These are phyloP conservation scores for Diaporthe batatas DNA, from an alignment of 2,329 filamentous ascomycete species.

Conservation along the genomic window DNA sequence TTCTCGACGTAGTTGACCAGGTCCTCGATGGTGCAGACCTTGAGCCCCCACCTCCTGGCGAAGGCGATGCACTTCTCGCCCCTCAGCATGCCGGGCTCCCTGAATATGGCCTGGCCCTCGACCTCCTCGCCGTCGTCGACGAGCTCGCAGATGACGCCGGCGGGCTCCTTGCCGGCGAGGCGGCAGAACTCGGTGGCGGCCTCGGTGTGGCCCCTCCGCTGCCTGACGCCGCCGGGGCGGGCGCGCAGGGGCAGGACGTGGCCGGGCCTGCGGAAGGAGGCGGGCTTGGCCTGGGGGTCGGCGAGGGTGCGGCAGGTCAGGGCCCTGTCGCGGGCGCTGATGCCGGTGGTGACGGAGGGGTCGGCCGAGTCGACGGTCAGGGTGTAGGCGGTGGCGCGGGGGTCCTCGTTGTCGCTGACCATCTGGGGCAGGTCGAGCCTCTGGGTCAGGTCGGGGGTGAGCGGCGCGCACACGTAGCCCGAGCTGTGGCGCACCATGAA, in stretches of 20 bases:
- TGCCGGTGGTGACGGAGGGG: constrained; percentile 85
- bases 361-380: constrained; percentile 86
- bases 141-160: constrained; percentile 90
- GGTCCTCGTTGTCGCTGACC: constrained; percentile 82
- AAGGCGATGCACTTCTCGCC: constrained; percentile 90
- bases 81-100: constrained; percentile 88
- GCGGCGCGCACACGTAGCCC: constrained; percentile 91
- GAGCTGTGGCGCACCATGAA: constrained; percentile 95
- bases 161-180: constrained; percentile 81
- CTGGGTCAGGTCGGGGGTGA: constrained; percentile 77
- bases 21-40: constrained; percentile 95
- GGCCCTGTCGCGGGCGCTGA: constrained; percentile 88
- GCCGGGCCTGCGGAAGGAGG: constrained; percentile 83
- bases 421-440: constrained; percentile 88
- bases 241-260: constrained; percentile 91
- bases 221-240: constrained; percentile 82
- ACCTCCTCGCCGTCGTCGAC: constrained; percentile 87
- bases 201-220: constrained; percentile 90
- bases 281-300: constrained; percentile 67
- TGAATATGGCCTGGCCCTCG: constrained; percentile 74
- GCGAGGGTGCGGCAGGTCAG: constrained; percentile 85
- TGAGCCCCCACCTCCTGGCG: constrained; percentile 88
- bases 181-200: constrained; percentile 92
- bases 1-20: constrained; percentile 84
- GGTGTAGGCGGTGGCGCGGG: constrained; percentile 93